phyloP scores from a whole-genome alignment of 331 rosid species.

The Malus hybrid region DNA sequence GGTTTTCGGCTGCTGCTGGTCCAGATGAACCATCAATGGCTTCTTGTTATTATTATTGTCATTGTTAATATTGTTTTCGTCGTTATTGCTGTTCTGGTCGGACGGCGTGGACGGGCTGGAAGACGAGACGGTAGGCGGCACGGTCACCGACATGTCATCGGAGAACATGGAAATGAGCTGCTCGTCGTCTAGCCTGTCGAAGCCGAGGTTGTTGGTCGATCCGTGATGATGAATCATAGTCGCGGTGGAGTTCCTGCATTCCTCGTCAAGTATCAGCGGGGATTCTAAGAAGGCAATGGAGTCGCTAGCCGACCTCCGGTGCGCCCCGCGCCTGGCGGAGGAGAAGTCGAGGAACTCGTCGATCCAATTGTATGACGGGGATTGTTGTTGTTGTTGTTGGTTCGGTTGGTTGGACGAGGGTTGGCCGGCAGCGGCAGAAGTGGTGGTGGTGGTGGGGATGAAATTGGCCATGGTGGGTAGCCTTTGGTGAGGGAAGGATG shows the following conservation, averaged over 20 bases:
- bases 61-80: conserved; percentile 40
- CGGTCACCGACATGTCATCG: conserved; percentile 35
- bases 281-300: conserved; percentile 67
- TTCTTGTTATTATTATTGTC: conserved; percentile 47
- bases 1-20: conserved; percentile 34
- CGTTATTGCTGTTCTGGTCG: conserved; percentile 67
- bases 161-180: conserved; percentile 81
- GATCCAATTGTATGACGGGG: conserved; percentile 27
- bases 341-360: conserved; percentile 91
- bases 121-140: conserved; percentile 29
- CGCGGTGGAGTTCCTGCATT: conserved; percentile 26
- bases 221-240: neutral
- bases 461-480: conserved; percentile 28
- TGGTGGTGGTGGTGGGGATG: conserved; percentile 10
- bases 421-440: neutral
- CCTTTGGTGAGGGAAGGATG: conserved; percentile 45
- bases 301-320: conserved; percentile 75
- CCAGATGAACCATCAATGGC: conserved; percentile 26
- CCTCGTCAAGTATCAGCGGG: conserved; percentile 25
- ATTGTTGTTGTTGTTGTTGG: conserved; percentile 7
- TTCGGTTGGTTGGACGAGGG: conserved; percentile 1
- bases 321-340: conserved; percentile 54
- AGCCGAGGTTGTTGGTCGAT: conserved; percentile 9
- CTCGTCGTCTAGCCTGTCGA: conserved; percentile 76
- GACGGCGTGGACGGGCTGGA: conserved; percentile 73